Conservation (phyloP, 164 flowering plant genomes). For the Buxus sempervirens region DNA sequence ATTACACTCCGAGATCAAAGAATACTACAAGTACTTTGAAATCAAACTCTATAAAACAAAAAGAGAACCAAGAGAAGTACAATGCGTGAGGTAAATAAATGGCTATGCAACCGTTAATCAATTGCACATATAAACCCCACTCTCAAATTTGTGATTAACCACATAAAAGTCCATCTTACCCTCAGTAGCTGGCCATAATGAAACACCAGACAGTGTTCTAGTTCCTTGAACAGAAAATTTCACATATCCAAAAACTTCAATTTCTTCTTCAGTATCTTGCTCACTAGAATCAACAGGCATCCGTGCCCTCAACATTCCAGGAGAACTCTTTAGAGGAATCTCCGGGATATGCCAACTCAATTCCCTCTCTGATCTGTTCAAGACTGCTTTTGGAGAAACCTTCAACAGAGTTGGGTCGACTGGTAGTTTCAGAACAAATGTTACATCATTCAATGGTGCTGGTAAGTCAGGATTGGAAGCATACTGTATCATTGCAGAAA, state of each 20-base stretch:
- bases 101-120: slow-evolving; percentile 20
- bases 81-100: slow-evolving; percentile 12
- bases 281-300: slow-evolving; percentile 79
- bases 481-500: slow-evolving; percentile 94
- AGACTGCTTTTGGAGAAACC: slow-evolving; percentile 85
- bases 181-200: slow-evolving; percentile 64
- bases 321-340: slow-evolving; percentile 72
- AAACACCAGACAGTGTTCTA: slow-evolving; percentile 73
- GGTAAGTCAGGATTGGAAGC: slow-evolving; percentile 75
- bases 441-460: slow-evolving; percentile 68
- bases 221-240: slow-evolving; percentile 69
- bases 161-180: slow-evolving; percentile 81
- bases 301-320: slow-evolving; percentile 71
- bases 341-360: slow-evolving; percentile 85
- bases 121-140: slow-evolving; percentile 69
- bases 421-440: slow-evolving; percentile 73
- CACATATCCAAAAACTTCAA: slow-evolving; percentile 65
- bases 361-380: slow-evolving; percentile 83
- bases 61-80: slow-evolving; percentile 5
- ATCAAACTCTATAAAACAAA: slow-evolving; percentile 6
- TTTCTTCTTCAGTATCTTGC: slow-evolving; percentile 60
- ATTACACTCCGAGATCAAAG: slow-evolving; percentile 17
- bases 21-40: slow-evolving; percentile 21
- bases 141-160: slow-evolving; percentile 70
- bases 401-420: slow-evolving; percentile 84